A percentile compares a stretch with the other conserved stretches of the same genome.
phyloP scores from a whole-genome alignment of 2,329 filamentous ascomycete genomes.

The Cercospora berteroae region DNA sequence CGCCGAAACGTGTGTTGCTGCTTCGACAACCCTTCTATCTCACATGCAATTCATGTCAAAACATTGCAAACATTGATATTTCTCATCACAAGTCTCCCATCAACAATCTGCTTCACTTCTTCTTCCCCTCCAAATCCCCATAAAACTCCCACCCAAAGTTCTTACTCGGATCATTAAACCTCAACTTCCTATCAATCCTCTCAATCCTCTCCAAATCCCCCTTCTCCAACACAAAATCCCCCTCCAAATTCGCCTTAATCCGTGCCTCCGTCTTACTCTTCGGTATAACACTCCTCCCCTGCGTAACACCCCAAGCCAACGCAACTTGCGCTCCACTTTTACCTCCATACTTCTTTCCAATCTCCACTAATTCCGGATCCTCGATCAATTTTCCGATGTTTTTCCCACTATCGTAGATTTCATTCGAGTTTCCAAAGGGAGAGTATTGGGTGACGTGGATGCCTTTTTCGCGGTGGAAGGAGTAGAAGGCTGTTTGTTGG shows the following conservation, averaged over 20 bases:
- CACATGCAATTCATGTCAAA: neutral
- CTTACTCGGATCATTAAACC: constrained; percentile 60
- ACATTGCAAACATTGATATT: neutral
- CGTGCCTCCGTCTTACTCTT: constrained; percentile 49
- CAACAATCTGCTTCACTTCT: constrained; percentile 21
- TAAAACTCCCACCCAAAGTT: constrained; percentile 61
- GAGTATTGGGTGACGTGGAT: constrained; percentile 58
- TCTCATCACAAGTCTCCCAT: neutral
- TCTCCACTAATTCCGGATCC: constrained; percentile 49
- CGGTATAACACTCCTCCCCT: constrained; percentile 53
- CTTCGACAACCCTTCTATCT: neutral
- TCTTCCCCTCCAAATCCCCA: constrained; percentile 58
- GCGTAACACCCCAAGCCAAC: constrained; percentile 55
- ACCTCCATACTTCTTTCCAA: constrained; percentile 51
- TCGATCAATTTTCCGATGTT: constrained; percentile 53
- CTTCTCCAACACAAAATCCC: constrained; percentile 57
- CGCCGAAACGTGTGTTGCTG: neutral
- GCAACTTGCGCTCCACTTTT: constrained; percentile 54
- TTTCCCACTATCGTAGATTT: constrained; percentile 47
- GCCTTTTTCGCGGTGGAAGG: constrained; percentile 50
- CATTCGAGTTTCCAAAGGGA: constrained; percentile 56
- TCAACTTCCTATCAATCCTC: constrained; percentile 58
- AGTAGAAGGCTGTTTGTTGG: constrained; percentile 50
- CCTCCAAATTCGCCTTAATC: constrained; percentile 39
- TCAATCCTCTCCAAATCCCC: constrained; percentile 59